A percentile compares a stretch with the other conserved stretches of the same genome.
phyloP scores from a whole-genome alignment of 1,139 yeast species.

The Petasospora fabianii region DNA sequence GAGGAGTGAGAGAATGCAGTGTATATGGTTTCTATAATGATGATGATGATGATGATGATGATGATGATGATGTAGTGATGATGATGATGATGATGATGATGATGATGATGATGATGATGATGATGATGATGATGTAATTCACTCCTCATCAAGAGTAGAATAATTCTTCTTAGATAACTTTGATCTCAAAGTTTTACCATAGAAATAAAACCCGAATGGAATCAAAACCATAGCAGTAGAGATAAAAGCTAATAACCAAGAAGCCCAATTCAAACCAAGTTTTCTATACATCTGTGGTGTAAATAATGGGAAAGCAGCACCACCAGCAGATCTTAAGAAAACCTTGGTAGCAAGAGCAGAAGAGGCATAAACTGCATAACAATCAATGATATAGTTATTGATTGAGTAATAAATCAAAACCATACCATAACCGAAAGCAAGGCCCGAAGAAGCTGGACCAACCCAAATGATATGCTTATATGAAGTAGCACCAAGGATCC shows the following conservation, averaged over 20 bases:
- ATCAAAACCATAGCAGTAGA: constrained; percentile 79
- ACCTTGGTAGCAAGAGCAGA: constrained; percentile 89
- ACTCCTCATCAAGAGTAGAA: constrained; percentile 30
- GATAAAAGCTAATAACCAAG: constrained; percentile 78
- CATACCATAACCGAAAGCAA: constrained; percentile 91
- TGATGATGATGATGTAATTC: no score
- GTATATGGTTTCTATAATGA: no score
- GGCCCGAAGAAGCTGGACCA: constrained; percentile 88
- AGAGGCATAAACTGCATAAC: constrained; percentile 85
- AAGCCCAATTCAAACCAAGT: constrained; percentile 79
- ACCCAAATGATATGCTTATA: constrained; percentile 82
- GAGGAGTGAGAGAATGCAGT: no score
- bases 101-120: no score
- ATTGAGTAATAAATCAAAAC: constrained; percentile 82
- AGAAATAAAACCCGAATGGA: constrained; percentile 74
- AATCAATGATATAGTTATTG: constrained; percentile 85
- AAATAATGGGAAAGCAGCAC: constrained; percentile 82
- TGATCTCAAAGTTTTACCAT: constrained; percentile 61
- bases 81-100: no score
- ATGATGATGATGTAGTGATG: no score
- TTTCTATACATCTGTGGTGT: constrained; percentile 76
- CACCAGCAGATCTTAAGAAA: constrained; percentile 81
- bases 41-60: no score
- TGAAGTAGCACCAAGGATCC: constrained; percentile 87
- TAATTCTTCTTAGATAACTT: constrained; percentile 68